phyloP scores from a whole-genome alignment of 2,329 filamentous ascomycete species.

The Rhynchosporium graminicola region DNA sequence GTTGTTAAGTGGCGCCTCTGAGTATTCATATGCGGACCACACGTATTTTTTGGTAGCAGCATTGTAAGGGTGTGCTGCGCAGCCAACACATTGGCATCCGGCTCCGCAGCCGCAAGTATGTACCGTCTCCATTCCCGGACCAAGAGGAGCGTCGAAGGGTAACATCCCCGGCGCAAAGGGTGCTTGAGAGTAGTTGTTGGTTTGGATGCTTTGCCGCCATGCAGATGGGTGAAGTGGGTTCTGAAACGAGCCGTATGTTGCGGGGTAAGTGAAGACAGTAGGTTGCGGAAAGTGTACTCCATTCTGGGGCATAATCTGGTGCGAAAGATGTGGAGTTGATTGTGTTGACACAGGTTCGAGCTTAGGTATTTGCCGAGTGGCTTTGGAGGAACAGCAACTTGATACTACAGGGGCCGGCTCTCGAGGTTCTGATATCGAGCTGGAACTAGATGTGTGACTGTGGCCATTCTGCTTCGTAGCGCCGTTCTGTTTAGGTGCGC shows the following conservation, averaged over 20 bases:
- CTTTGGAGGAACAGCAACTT: conserved; percentile 45
- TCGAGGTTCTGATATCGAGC: conserved; percentile 7
- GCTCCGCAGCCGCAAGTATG: conserved; percentile 65
- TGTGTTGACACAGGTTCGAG: conserved; percentile 23
- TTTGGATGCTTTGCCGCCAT: conserved; percentile 51
- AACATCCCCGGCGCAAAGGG: conserved; percentile 24
- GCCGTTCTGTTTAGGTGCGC: conserved; percentile 30
- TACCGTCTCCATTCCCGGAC: conserved; percentile 40
- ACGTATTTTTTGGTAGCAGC: conserved; percentile 59
- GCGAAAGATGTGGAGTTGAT: conserved; percentile 34
- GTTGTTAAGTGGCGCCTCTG: conserved; percentile 24
- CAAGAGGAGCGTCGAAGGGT: conserved; percentile 40
- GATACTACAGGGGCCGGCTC: conserved; percentile 26
- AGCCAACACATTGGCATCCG: conserved; percentile 67
- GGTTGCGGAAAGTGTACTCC: conserved; percentile 43
- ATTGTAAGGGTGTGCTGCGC: conserved; percentile 68
- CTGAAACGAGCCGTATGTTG: conserved; percentile 56
- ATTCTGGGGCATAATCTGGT: conserved; percentile 31
- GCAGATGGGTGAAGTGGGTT: conserved; percentile 57
- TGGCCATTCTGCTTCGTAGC: conserved; percentile 29
- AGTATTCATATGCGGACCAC: conserved; percentile 46
- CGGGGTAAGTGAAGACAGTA: conserved; percentile 54
- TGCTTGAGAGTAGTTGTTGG: conserved; percentile 42
- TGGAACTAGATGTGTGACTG: conserved; percentile 32
- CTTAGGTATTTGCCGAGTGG: conserved; percentile 22